Conservation (phyloP, 139 green algal species). For the Spirogloea muscicola region DNA sequence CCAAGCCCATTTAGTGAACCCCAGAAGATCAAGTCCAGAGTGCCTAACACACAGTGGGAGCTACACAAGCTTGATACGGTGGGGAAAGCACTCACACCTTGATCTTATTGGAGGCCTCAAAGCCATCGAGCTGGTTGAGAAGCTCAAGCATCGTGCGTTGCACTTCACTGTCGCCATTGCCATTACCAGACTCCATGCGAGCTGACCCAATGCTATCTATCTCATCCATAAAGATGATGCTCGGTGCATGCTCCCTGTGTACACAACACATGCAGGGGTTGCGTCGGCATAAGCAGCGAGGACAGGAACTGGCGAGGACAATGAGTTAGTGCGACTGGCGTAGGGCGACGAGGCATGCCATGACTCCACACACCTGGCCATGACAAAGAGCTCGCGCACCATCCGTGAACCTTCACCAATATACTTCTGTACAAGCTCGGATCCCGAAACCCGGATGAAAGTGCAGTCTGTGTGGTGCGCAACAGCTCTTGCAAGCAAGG, state of each 20-base stretch:
- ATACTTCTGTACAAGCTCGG: conserved; percentile 99
- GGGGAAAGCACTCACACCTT: conserved; percentile 2
- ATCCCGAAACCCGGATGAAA: conserved; percentile 96
- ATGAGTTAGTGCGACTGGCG: no score
- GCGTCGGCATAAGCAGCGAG: no score
- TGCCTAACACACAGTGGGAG: background rate
- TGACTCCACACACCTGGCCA: conserved; percentile 73
- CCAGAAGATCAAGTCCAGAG: background rate
- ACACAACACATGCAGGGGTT: no score
- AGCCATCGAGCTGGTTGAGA: conserved; percentile 98
- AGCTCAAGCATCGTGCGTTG: conserved; percentile 99
- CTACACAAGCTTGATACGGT: background rate
- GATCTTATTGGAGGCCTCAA: conserved; percentile 86
- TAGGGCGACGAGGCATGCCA: no score
- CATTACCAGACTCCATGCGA: conserved; percentile 76
- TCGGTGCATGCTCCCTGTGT: conserved; percentile 88
- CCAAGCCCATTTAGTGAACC: background rate
- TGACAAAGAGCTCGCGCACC: conserved; percentile 99
- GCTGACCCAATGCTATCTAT: conserved; percentile 98
- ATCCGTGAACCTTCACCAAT: conserved; percentile 98
- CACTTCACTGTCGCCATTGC: conserved; percentile 92
- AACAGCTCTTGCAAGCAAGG: conserved; percentile 86
- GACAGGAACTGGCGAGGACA: no score
- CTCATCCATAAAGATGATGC: conserved; percentile 99
- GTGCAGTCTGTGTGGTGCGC: conserved; percentile 99